Conservation (phyloP, 257 asterid species). For the Jacaranda mimosifolia region DNA sequence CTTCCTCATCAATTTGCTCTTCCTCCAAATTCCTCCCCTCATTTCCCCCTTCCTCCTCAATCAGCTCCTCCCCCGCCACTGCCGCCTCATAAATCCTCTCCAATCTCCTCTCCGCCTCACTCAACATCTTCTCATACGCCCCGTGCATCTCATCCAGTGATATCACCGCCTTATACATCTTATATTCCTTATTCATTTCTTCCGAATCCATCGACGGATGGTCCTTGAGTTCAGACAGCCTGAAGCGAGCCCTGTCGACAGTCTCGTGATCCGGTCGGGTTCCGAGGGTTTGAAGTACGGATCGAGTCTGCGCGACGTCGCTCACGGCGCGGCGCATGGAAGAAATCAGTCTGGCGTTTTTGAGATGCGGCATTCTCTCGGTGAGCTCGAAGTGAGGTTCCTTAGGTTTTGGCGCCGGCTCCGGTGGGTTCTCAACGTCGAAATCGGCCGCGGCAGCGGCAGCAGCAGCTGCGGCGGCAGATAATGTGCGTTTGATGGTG, state of each 20-base stretch:
- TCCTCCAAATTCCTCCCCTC: constrained; percentile 43
- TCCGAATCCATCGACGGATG: constrained; percentile 47
- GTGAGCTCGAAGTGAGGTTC: constrained; percentile 89
- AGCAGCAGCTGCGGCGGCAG: constrained; percentile 36
- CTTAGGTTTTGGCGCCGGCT: constrained; percentile 34
- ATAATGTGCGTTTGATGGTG: constrained; percentile 58
- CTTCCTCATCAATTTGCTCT: constrained; percentile 70
- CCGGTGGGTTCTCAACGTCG: constrained; percentile 80
- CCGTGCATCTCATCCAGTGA: constrained; percentile 86
- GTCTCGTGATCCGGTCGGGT: constrained; percentile 93
- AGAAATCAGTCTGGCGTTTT: constrained; percentile 65
- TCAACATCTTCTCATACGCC: constrained; percentile 77
- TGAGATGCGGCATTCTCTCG: constrained; percentile 87
- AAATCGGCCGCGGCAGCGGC: constrained; percentile 47
- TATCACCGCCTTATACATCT: constrained; percentile 69
- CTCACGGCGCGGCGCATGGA: constrained; percentile 80
- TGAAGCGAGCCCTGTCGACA: constrained; percentile 71
- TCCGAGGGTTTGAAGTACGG: constrained; percentile 69
- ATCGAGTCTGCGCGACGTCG: constrained; percentile 83
- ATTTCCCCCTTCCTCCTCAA: constrained; percentile 46
- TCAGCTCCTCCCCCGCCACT: constrained; percentile 58
- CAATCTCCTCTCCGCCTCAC: constrained; percentile 80
- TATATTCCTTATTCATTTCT: constrained; percentile 51
- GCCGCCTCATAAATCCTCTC: constrained; percentile 89
- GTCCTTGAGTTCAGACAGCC: constrained; percentile 64